Conservation (phyloP, 1,284 basidiomycete genomes). For the Uromyces viciae-fabae region DNA sequence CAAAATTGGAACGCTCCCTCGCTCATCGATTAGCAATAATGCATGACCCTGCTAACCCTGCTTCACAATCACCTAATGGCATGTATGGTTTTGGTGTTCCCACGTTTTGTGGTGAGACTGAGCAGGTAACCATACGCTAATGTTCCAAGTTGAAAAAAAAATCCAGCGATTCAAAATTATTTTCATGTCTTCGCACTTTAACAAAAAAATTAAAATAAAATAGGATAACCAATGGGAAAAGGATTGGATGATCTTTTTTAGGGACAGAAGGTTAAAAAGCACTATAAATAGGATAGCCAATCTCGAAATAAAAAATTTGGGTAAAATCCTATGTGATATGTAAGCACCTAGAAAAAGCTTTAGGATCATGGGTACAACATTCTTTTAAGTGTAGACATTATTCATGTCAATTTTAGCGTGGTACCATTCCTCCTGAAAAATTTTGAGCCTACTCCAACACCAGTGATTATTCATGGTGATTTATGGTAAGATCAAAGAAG, state of each 20-base stretch:
- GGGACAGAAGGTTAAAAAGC: conserved; percentile 61
- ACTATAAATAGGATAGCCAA: conserved; percentile 60
- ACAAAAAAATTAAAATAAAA: background rate
- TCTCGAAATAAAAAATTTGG: conserved; percentile 61
- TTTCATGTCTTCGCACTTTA: background rate
- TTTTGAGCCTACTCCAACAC: conserved; percentile 61
- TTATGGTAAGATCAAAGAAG: conserved; percentile 62
- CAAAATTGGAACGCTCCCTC: background rate
- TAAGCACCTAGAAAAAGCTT: too few species aligned
- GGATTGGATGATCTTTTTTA: conserved; percentile 65
- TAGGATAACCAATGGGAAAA: conserved; percentile 27
- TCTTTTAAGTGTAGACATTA: conserved; percentile 7
- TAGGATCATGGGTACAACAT: too few species aligned
- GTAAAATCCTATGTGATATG: conserved; percentile 62
- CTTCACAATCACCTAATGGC: background rate
- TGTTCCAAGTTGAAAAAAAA: background rate
- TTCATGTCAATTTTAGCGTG: conserved; percentile 60
- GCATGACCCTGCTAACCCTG: conserved; percentile 4
- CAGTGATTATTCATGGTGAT: conserved; percentile 78
- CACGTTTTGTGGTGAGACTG: conserved; percentile 75
- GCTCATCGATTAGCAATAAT: conserved; percentile 11
- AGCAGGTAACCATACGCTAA: conserved; percentile 57
- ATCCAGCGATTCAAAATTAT: background rate
- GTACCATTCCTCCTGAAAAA: conserved; percentile 69
- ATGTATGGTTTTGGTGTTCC: conserved; percentile 72